Evolutionary conservation across 2,329 filamentous ascomycete genomes (phyloP).

Genomic region (Aspergillus carbonarius): DNA sequence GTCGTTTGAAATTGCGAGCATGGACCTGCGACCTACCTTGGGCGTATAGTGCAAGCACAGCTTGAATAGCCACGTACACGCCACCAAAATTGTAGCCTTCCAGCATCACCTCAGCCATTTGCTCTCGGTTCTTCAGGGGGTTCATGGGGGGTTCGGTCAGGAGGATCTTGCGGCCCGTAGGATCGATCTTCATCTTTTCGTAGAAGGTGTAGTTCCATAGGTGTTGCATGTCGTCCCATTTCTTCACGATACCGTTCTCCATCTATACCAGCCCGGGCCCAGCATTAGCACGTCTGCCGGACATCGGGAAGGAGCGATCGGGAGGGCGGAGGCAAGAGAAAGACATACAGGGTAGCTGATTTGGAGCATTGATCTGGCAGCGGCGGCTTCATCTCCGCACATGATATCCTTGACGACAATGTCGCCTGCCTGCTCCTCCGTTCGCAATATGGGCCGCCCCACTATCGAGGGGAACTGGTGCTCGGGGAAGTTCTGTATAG

Average conservation of each 20-base stretch:
- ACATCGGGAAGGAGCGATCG: constrained; percentile 8
- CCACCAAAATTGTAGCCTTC: constrained; percentile 94
- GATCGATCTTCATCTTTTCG: constrained; percentile 94
- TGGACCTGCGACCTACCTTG: constrained; percentile 64
- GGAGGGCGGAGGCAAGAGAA: constrained; percentile 16
- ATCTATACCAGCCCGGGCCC: constrained; percentile 56
- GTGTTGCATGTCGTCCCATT: constrained; percentile 99
- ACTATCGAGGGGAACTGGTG: constrained; percentile 98
- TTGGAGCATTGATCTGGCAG: constrained; percentile 94
- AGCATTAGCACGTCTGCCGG: constrained; percentile 24
- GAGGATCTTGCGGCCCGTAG: constrained; percentile 91
- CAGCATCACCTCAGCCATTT: constrained; percentile 99
- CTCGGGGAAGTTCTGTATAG: constrained; percentile 86
- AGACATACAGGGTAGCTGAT: constrained; percentile 82
- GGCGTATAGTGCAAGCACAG: constrained; percentile 91
- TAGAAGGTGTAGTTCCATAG: constrained; percentile 99
- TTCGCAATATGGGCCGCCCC: constrained; percentile 93
- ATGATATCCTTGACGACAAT: constrained; percentile 94
- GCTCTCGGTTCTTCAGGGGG: constrained; percentile 90
- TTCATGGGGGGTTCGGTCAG: constrained; percentile 98
- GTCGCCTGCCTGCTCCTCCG: constrained; percentile 79
- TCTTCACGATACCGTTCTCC: constrained; percentile 99
- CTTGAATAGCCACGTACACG: constrained; percentile 97
- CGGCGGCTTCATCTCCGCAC: constrained; percentile 97
- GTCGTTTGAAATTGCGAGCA: neutral